phyloP scores from a whole-genome alignment of 768 basidiomycete species.

The Termitomyces heimii region DNA sequence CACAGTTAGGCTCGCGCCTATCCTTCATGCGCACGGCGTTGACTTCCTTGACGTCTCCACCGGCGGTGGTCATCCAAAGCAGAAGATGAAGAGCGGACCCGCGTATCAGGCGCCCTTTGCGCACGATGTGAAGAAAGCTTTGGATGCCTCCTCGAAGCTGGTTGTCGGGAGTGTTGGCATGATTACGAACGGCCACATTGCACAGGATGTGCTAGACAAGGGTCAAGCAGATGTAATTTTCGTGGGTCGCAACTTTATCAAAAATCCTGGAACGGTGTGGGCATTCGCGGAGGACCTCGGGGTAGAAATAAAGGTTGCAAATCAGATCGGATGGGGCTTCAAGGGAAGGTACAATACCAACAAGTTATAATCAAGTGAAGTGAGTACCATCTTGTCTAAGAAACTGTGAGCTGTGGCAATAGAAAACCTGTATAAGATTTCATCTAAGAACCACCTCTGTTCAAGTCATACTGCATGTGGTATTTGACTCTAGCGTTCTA shows the following conservation, averaged over 20 bases:
- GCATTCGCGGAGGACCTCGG: constrained; percentile 52
- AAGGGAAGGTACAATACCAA: constrained; percentile 23
- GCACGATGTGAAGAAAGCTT: constrained; percentile 40
- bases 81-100: constrained; percentile 27
- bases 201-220: constrained; percentile 50
- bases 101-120: constrained; percentile 55
- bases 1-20: constrained; percentile 51
- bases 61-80: constrained; percentile 49
- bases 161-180: constrained; percentile 47
- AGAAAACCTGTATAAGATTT: neutral
- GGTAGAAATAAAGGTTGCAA: constrained; percentile 35
- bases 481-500: neutral
- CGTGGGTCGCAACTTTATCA: constrained; percentile 51
- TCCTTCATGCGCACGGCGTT: constrained; percentile 59
- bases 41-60: constrained; percentile 73
- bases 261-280: constrained; percentile 50
- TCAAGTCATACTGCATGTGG: neutral
- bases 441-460: neutral
- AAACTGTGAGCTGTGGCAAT: neutral
- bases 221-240: constrained; percentile 56
- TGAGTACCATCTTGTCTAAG: neutral
- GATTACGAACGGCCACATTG: constrained; percentile 49
- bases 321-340: constrained; percentile 55
- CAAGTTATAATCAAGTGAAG: neutral
- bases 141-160: constrained; percentile 29